These are phyloP conservation scores for Osmanthus fragrans DNA, from an alignment of 257 asterid genomes.

Conservation along the genomic window DNA sequence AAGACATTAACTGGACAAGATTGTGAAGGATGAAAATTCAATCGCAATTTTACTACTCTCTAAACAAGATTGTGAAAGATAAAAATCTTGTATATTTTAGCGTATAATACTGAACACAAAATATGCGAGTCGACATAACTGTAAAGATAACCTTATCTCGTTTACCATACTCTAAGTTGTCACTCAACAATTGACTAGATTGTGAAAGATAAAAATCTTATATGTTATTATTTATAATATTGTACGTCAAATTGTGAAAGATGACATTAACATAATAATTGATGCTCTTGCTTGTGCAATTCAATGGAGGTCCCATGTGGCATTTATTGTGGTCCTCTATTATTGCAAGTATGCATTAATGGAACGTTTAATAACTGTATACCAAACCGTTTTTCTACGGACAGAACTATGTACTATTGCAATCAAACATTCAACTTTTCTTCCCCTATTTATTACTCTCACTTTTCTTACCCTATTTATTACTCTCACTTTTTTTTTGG, in stretches of 20 bases:
- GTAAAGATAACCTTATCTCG: neutral
- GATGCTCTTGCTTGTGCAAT: neutral
- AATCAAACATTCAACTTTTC: neutral
- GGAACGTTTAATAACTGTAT: neutral
- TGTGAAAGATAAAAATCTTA: too few species aligned
- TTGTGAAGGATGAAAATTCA: too few species aligned
- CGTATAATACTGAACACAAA: neutral
- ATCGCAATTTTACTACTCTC: too few species aligned
- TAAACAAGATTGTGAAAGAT: too few species aligned
- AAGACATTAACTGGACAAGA: too few species aligned
- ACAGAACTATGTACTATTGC: neutral
- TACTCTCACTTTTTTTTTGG: neutral
- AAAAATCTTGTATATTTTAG: too few species aligned
- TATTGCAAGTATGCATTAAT: constrained; percentile 10
- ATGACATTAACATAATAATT: constrained; percentile 9
- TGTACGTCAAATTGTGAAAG: too few species aligned
- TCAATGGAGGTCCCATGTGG: constrained; percentile 18
- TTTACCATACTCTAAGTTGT: too few species aligned
- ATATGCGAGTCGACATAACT: neutral
- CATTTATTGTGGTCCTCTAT: constrained; percentile 45
- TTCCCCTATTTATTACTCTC: neutral
- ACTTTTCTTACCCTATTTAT: too few species aligned
- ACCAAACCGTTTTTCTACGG: neutral
- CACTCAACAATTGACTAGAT: too few species aligned
- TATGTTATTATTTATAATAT: too few species aligned